These are phyloP conservation scores for Pulveroboletus sp. DNA, from an alignment of 768 basidiomycete species.

Conservation along the genomic window DNA sequence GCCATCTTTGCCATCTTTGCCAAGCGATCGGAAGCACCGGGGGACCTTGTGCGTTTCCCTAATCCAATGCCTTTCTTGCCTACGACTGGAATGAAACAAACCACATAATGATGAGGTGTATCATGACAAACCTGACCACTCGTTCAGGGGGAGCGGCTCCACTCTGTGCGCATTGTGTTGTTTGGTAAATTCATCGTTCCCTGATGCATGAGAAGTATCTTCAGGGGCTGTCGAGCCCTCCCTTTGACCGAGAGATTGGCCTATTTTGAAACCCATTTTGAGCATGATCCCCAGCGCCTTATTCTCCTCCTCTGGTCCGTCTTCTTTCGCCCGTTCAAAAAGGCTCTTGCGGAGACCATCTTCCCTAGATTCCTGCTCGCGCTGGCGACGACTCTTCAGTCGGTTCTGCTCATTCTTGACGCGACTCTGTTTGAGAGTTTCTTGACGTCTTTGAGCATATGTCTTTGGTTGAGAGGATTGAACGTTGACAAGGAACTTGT, in stretches of 20 bases:
- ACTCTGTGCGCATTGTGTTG: slow-evolving; percentile 39
- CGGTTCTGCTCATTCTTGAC: slow-evolving; percentile 67
- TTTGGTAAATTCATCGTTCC: slow-evolving; percentile 4
- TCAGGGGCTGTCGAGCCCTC: slow-evolving; percentile 10
- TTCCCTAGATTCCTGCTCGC: slow-evolving; percentile 71
- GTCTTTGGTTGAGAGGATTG: slow-evolving; percentile 48
- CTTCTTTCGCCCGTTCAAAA: slow-evolving; percentile 73
- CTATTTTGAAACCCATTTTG: slow-evolving; percentile 91
- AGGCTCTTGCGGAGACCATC: slow-evolving; percentile 79
- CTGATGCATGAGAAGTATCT: background rate
- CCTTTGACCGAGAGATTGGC: slow-evolving; percentile 65
- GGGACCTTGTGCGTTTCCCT: slow-evolving; percentile 67
- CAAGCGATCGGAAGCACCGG: slow-evolving; percentile 57
- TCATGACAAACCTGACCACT: slow-evolving; percentile 72
- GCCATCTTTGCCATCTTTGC: slow-evolving; percentile 70
- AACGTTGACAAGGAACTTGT: slow-evolving; percentile 70
- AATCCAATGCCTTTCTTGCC: slow-evolving; percentile 78
- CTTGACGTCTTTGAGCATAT: slow-evolving; percentile 69
- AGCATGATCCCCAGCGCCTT: slow-evolving; percentile 89
- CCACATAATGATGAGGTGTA: background rate
- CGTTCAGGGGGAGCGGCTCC: slow-evolving; percentile 72
- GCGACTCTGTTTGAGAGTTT: slow-evolving; percentile 54
- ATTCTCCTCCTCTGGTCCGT: slow-evolving; percentile 46
- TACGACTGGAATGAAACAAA: slow-evolving; percentile 29
- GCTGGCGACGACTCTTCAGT: slow-evolving; percentile 58